phyloP scores from a whole-genome alignment of 768 basidiomycete genomes.

The Leccinum subgranulosum region DNA sequence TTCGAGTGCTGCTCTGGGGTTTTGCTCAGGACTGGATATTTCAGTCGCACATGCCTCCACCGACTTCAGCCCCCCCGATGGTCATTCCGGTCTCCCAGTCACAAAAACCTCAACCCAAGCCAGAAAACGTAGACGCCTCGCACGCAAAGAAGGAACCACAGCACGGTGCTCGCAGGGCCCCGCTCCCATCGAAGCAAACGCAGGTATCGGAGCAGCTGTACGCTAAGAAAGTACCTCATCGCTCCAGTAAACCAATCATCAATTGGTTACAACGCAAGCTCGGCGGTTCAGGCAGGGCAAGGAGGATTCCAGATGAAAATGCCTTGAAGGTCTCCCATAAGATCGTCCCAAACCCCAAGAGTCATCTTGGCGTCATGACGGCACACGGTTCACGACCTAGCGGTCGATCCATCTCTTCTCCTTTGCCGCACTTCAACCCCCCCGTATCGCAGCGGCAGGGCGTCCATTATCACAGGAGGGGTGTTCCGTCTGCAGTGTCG shows the following conservation, averaged over 20 bases:
- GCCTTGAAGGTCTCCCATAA: slow-evolving; percentile 12
- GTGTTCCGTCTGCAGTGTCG: slow-evolving; percentile 20
- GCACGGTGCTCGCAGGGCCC: slow-evolving; percentile 15
- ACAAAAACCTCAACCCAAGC: slow-evolving; percentile 16
- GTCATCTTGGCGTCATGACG: slow-evolving; percentile 8
- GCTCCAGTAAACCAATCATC: slow-evolving; percentile 81
- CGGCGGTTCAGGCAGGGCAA: slow-evolving; percentile 60
- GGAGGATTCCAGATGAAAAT: slow-evolving; percentile 42
- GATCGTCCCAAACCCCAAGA: slow-evolving; percentile 13
- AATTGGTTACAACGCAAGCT: slow-evolving; percentile 90
- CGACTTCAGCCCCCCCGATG: slow-evolving; percentile 12
- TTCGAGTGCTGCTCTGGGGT: not conserved
- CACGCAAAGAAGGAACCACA: slow-evolving; percentile 19
- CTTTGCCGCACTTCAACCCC: slow-evolving; percentile 20
- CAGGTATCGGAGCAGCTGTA: slow-evolving; percentile 33
- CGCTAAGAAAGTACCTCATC: slow-evolving; percentile 61
- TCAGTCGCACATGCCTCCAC: slow-evolving; percentile 16
- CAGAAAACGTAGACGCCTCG: slow-evolving; percentile 1
- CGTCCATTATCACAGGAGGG: slow-evolving; percentile 15
- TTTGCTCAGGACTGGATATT: not conserved
- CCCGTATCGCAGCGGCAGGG: slow-evolving; percentile 27
- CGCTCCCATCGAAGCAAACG: slow-evolving; percentile 21
- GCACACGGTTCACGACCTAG: slow-evolving; percentile 18
- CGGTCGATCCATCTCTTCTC: slow-evolving; percentile 30
- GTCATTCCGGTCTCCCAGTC: slow-evolving; percentile 11